Percentiles rank a stretch among this genome's conserved stretches.
phyloP scores from a whole-genome alignment of 192 early-diverging fungal species.

The Backusella parvicylindrica region DNA sequence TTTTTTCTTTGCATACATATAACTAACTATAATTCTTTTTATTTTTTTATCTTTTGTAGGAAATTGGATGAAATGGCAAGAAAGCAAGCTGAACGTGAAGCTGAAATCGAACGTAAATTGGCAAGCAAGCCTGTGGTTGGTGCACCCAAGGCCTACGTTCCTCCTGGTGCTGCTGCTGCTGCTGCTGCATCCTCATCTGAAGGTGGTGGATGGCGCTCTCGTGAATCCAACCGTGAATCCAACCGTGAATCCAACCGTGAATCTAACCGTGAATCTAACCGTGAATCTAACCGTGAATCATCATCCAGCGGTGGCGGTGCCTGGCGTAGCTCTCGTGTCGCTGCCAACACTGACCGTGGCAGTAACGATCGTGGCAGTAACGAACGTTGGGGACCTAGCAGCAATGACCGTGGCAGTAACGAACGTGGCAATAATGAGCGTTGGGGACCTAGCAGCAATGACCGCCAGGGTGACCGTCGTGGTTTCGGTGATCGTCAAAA shows the following conservation, averaged over 20 bases:
- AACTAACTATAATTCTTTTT: neutral
- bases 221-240: neutral
- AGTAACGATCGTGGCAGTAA: neutral
- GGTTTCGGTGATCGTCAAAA: neutral
- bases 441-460: neutral
- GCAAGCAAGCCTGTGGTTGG: neutral
- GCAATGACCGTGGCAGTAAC: neutral
- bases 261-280: too few relatives aligned
- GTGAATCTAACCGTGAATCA: neutral
- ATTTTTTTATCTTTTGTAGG: conserved; percentile 6
- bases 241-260: too few relatives aligned
- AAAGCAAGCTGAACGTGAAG: conserved; percentile 46
- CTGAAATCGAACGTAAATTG: conserved; percentile 42
- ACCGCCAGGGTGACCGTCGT: neutral
- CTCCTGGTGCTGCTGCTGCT: neutral
- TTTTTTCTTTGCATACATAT: too few relatives aligned
- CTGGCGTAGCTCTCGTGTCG: neutral
- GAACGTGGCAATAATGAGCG: neutral
- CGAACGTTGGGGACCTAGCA: neutral
- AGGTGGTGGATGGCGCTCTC: neutral
- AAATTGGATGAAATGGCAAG: conserved; percentile 49
- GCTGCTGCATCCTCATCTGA: neutral
- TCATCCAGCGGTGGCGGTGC: neutral
- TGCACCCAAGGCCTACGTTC: neutral
- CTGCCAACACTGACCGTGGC: neutral